Conservation (phyloP, 257 asterid genomes). For the Misopates orontium region DNA sequence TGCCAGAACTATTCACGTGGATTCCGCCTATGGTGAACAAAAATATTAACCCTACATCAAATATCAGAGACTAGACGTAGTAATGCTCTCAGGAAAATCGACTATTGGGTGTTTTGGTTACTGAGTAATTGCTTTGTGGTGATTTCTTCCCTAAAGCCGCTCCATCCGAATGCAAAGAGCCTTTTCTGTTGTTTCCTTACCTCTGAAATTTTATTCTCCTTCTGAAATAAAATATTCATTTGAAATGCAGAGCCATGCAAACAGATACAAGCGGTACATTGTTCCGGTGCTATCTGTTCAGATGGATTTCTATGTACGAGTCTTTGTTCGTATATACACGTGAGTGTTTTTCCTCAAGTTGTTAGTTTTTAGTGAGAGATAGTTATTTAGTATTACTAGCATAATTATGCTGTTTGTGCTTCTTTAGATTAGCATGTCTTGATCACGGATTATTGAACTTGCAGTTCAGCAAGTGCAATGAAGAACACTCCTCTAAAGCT, state of each 20-base stretch:
- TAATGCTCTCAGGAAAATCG: too few relatives aligned
- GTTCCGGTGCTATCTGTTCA: slow-evolving; percentile 92
- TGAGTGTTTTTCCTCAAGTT: slow-evolving; percentile 1
- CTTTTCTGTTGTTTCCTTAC: too few relatives aligned
- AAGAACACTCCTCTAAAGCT: slow-evolving; percentile 93
- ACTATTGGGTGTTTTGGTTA: too few relatives aligned
- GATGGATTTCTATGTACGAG: slow-evolving; percentile 97
- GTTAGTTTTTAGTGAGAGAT: background rate
- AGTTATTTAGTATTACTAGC: background rate
- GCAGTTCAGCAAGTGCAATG: slow-evolving; percentile 95
- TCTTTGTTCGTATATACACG: slow-evolving; percentile 90
- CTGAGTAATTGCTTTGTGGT: too few relatives aligned
- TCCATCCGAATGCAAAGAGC: too few relatives aligned
- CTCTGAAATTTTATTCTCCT: background rate
- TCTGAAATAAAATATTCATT: slow-evolving; percentile 13
- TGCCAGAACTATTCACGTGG: too few relatives aligned
- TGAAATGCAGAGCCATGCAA: slow-evolving; percentile 88
- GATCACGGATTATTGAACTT: slow-evolving; percentile 25
- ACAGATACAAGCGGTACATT: slow-evolving; percentile 89
- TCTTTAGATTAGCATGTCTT: slow-evolving; percentile 15
- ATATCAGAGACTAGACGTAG: too few relatives aligned
- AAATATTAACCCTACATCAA: too few relatives aligned
- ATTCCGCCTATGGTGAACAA: too few relatives aligned
- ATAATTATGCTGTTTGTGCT: background rate
- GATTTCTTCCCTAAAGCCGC: too few relatives aligned